Evolutionary conservation across 306 rosid genomes (phyloP).

Genomic region (Morella rubra): DNA sequence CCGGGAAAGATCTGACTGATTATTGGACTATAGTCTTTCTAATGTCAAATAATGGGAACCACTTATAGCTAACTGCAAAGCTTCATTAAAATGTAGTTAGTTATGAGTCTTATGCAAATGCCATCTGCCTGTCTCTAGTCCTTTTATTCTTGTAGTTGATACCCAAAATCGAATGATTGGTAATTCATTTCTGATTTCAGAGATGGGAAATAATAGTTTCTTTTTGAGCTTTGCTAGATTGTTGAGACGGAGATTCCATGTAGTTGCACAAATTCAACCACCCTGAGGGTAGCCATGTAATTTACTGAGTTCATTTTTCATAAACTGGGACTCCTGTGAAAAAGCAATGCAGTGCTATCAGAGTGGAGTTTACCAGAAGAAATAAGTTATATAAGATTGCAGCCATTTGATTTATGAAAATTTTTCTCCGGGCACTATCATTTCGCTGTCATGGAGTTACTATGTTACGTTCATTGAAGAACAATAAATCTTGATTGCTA

Average conservation of each 20-base stretch:
- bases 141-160: background rate
- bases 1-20: background rate
- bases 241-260: background rate
- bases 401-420: background rate
- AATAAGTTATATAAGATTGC: background rate
- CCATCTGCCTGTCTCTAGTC: background rate
- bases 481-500: background rate
- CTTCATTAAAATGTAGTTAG: background rate
- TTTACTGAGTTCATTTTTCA: background rate
- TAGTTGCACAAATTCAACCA: background rate
- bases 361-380: background rate
- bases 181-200: constrained; percentile 4
- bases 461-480: background rate
- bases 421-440: too few relatives aligned
- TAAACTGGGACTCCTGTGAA: background rate
- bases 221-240: background rate
- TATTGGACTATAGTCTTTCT: background rate
- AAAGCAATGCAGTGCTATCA: background rate
- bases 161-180: background rate
- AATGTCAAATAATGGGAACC: constrained; percentile 1
- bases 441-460: too few relatives aligned
- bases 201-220: constrained; percentile 1
- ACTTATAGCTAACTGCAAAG: background rate
- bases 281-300: background rate
- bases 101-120: background rate